phyloP scores from a whole-genome alignment of 2,329 filamentous ascomycete genomes.

The Lasiodiplodia citricola region DNA sequence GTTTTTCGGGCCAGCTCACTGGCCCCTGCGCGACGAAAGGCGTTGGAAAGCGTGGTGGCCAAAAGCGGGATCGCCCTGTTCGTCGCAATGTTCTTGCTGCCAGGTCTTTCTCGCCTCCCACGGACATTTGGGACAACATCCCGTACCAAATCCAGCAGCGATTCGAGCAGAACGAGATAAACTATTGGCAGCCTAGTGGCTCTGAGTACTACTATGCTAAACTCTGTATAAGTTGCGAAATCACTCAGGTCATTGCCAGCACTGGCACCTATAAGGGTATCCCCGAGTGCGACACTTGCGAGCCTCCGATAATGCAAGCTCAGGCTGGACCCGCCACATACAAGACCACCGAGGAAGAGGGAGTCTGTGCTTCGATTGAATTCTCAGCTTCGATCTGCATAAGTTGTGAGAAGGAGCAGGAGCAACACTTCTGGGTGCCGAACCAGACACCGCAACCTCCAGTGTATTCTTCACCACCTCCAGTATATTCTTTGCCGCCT shows the following conservation, averaged over 20 bases:
- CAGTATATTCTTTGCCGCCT: not conserved
- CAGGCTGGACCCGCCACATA: slow-evolving; percentile 3
- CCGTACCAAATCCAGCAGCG: not conserved
- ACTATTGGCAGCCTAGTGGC: slow-evolving; percentile 2
- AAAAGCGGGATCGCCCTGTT: too few species aligned
- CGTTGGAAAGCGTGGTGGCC: too few species aligned
- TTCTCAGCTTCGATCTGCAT: not conserved
- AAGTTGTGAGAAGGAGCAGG: slow-evolving; percentile 4
- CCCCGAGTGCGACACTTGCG: slow-evolving; percentile 3
- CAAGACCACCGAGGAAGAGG: not conserved
- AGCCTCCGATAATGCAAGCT: slow-evolving; percentile 2
- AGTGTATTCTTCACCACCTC: not conserved
- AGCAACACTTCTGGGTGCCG: slow-evolving; percentile 6
- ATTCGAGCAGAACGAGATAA: slow-evolving; percentile 8
- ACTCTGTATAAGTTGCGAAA: not conserved
- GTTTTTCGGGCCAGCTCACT: not conserved
- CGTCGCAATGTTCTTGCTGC: not conserved
- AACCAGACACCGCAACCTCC: not conserved
- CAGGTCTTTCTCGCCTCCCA: not conserved
- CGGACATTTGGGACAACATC: not conserved
- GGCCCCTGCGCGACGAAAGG: not conserved
- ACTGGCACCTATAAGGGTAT: not conserved
- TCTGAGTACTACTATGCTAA: slow-evolving; percentile 13
- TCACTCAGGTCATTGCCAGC: not conserved
- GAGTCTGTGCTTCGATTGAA: not conserved